phyloP scores from a whole-genome alignment of 768 basidiomycete genomes.

The Boletellus emodensis region DNA sequence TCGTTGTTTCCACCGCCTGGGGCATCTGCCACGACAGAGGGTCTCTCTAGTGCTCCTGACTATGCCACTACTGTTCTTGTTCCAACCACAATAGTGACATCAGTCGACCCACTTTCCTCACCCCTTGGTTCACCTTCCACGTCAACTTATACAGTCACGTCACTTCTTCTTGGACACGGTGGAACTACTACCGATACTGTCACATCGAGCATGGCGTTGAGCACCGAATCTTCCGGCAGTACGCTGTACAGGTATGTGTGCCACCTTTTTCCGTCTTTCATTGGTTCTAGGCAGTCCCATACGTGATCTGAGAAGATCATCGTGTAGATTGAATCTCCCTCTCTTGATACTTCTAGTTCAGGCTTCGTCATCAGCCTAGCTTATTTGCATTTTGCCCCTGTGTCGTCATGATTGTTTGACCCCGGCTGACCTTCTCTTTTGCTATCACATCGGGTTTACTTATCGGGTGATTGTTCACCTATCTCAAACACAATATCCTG shows the following conservation, averaged over 20 bases:
- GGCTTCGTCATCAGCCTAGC: slow-evolving; percentile 1
- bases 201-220: slow-evolving; percentile 22
- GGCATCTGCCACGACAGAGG: not conserved
- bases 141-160: slow-evolving; percentile 21
- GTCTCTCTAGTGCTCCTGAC: not conserved
- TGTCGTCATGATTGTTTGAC: slow-evolving; percentile 15
- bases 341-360: not conserved
- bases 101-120: not conserved
- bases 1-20: not conserved
- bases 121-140: not conserved
- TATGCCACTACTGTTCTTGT: slow-evolving; percentile 14
- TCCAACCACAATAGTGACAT: slow-evolving; percentile 12
- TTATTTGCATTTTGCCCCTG: slow-evolving; percentile 14
- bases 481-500: slow-evolving; percentile 4
- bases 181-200: slow-evolving; percentile 16
- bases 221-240: slow-evolving; percentile 14
- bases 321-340: slow-evolving; percentile 5
- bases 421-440: slow-evolving; percentile 17
- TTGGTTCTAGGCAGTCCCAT: not conserved
- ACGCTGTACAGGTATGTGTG: slow-evolving; percentile 14
- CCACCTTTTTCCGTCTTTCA: not conserved
- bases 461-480: slow-evolving; percentile 5
- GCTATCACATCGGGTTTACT: slow-evolving; percentile 11
- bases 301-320: slow-evolving; percentile 9
- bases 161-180: slow-evolving; percentile 12